These are phyloP conservation scores for Nicotiana knightiana DNA, from an alignment of 257 asterid species.

Conservation along the genomic window DNA sequence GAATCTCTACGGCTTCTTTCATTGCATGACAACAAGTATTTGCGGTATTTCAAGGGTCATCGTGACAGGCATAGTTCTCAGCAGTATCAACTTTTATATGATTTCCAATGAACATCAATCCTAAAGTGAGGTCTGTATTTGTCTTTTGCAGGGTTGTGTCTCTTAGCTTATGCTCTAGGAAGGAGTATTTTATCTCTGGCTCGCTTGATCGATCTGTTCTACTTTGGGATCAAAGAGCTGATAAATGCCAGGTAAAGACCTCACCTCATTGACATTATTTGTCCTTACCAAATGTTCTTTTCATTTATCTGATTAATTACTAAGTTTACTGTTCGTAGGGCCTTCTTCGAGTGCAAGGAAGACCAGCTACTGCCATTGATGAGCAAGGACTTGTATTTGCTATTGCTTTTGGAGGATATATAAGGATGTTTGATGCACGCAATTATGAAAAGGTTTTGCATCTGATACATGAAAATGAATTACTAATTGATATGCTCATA, in stretches of 20 bases:
- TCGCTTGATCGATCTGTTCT: conserved; percentile 85
- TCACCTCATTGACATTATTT: conserved; percentile 7
- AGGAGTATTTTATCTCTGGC: conserved; percentile 89
- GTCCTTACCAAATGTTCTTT: conserved; percentile 13
- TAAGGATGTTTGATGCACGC: conserved; percentile 93
- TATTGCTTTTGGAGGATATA: conserved; percentile 81
- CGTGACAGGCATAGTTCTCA: conserved; percentile 70
- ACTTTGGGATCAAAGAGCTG: conserved; percentile 99
- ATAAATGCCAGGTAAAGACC: conserved; percentile 79
- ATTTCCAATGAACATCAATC: neutral
- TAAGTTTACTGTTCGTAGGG: conserved; percentile 44
- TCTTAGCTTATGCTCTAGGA: conserved; percentile 76
- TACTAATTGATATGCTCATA: conserved; percentile 13
- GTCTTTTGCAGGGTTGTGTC: conserved; percentile 70
- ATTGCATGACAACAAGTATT: conserved; percentile 89
- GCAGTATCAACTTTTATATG: neutral
- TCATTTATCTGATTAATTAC: conserved; percentile 13
- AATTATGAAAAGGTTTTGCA: conserved; percentile 73
- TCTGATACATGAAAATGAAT: conserved; percentile 10
- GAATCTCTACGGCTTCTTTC: conserved; percentile 98
- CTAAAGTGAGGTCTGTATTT: conserved; percentile 3
- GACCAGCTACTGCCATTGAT: conserved; percentile 90
- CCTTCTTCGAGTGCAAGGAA: conserved; percentile 89
- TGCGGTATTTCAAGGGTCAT: conserved; percentile 98
- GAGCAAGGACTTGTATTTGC: conserved; percentile 93